Evolutionary conservation across 1,284 basidiomycete genomes (phyloP).

Genomic region (Naganishia cerealis): DNA sequence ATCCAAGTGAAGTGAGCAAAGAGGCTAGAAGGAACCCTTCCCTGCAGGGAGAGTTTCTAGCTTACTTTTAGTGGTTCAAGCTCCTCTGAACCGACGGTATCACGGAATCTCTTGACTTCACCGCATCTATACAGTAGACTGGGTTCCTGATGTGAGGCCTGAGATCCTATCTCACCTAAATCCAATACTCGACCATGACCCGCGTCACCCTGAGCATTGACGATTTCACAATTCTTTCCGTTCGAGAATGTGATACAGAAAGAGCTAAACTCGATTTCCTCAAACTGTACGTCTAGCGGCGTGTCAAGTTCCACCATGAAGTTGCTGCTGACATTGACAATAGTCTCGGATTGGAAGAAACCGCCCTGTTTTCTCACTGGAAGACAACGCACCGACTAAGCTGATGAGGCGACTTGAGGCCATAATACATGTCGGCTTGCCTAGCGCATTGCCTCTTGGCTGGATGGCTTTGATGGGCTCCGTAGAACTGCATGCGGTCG

Average conservation of each 20-base stretch:
- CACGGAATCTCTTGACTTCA: conserved; percentile 38
- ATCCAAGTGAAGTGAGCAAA: not conserved
- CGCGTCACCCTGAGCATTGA: conserved; percentile 16
- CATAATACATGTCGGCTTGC: conserved; percentile 2
- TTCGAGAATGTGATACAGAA: conserved; percentile 48
- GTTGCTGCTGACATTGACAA: conserved; percentile 63
- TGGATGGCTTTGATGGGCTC: conserved; percentile 49
- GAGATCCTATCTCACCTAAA: conserved; percentile 36
- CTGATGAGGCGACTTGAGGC: not conserved
- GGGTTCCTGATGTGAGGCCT: conserved; percentile 26
- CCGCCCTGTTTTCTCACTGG: conserved; percentile 18
- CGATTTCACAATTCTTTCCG: conserved; percentile 40
- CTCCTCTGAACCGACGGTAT: not conserved
- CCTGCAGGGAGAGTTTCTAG: not conserved
- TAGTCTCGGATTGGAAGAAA: conserved; percentile 33
- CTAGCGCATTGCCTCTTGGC: conserved; percentile 14
- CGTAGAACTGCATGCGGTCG: conserved; percentile 63
- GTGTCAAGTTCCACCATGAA: conserved; percentile 64
- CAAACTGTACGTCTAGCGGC: conserved; percentile 49
- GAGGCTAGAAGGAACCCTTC: not conserved
- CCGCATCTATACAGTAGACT: conserved; percentile 30
- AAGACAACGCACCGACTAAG: not conserved
- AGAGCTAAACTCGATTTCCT: conserved; percentile 42
- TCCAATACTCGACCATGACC: not conserved
- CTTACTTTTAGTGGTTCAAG: conserved; percentile 1